These are phyloP conservation scores for Nepenthes alata DNA, from an alignment of 179 eudicot species.

Conservation along the genomic window DNA sequence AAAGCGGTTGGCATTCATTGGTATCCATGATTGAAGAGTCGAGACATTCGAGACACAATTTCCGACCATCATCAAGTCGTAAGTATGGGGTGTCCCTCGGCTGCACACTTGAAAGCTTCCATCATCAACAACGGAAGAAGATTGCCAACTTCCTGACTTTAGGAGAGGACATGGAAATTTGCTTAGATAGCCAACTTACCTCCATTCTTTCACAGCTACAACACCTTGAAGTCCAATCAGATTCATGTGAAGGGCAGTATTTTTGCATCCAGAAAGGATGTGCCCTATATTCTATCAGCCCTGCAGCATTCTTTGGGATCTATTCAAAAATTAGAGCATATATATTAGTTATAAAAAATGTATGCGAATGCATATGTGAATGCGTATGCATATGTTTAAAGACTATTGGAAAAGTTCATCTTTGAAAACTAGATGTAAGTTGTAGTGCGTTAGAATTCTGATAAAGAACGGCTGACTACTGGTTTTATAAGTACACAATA, in stretches of 20 bases:
- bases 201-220: conserved; percentile 29
- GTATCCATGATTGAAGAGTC: conserved; percentile 97
- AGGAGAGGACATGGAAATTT: too few relatives aligned
- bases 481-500: too few relatives aligned
- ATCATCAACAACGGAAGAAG: not conserved
- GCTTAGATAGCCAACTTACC: conserved; percentile 7
- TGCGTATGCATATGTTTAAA: too few relatives aligned
- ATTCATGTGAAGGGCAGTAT: conserved; percentile 90
- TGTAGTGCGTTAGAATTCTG: too few relatives aligned
- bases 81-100: conserved; percentile 64
- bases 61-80: conserved; percentile 84
- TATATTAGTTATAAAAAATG: too few relatives aligned
- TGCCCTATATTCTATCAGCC: conserved; percentile 29
- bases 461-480: too few relatives aligned
- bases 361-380: too few relatives aligned
- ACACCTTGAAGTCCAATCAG: conserved; percentile 72
- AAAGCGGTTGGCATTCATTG: conserved; percentile 91
- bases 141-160: too few relatives aligned
- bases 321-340: conserved; percentile 9
- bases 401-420: too few relatives aligned
- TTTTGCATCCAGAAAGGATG: conserved; percentile 98
- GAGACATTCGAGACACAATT: conserved; percentile 86
- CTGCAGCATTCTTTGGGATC: conserved; percentile 65
- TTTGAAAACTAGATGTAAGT: too few relatives aligned
- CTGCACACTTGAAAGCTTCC: conserved; percentile 24